Evolutionary conservation across 169 alveolate genomes (phyloP).

Genomic region (Plasmodium gonderi): DNA sequence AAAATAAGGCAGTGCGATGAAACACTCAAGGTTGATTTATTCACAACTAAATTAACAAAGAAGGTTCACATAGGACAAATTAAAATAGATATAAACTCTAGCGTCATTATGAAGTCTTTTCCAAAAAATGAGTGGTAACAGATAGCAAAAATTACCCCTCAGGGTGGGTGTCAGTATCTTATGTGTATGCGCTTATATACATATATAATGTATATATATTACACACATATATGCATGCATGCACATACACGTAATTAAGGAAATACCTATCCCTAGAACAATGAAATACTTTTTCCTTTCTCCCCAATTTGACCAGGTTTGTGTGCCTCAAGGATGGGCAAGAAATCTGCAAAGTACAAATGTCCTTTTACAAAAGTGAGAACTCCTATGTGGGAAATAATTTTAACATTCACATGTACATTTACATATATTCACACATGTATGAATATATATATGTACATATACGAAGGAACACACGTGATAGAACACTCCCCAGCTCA

Average conservation of each 20-base stretch:
- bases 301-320: conserved; percentile 28
- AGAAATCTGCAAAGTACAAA: conserved; percentile 72
- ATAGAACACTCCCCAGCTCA: too few species aligned
- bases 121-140: conserved; percentile 71
- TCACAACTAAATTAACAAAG: conserved; percentile 73
- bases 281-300: neutral
- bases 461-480: too few species aligned
- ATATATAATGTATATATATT: neutral
- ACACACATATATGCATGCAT: neutral
- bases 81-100: conserved; percentile 63
- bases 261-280: neutral
- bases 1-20: conserved; percentile 75
- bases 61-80: conserved; percentile 71
- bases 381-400: too few species aligned
- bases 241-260: neutral
- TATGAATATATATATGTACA: neutral
- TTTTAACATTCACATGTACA: neutral
- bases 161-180: too few species aligned
- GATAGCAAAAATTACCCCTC: neutral
- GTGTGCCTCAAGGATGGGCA: conserved; percentile 75
- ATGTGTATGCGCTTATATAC: neutral
- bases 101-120: conserved; percentile 39
- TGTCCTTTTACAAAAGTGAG: conserved; percentile 71
- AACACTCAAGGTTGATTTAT: conserved; percentile 31
- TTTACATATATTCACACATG: neutral